Evolutionary conservation across 176 grass and related monocot species (phyloP).

Genomic region (Alloteropsis semialata): DNA sequence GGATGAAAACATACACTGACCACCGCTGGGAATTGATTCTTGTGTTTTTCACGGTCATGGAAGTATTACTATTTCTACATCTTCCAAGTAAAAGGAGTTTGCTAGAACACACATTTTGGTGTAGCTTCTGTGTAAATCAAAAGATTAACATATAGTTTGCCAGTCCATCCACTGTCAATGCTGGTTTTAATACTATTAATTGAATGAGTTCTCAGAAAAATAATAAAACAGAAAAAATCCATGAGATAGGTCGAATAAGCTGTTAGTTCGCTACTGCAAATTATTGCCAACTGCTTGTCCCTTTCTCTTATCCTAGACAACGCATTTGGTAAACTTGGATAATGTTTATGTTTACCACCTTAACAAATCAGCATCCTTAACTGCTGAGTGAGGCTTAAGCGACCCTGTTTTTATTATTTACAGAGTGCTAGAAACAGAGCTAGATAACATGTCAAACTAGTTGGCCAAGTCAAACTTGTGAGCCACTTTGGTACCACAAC

Average conservation of each 20-base stretch:
- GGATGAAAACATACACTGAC: conserved; percentile 10
- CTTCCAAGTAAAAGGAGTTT: background rate
- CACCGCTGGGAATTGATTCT: background rate
- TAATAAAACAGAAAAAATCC: background rate
- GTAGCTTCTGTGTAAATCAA: background rate
- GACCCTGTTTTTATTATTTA: conserved; percentile 5
- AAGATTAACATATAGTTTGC: background rate
- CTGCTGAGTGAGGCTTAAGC: conserved; percentile 16
- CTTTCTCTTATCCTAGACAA: conserved; percentile 18
- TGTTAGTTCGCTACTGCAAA: background rate
- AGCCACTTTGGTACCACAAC: conserved; percentile 25
- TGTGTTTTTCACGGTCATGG: background rate
- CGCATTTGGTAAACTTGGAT: conserved; percentile 15
- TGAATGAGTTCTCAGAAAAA: background rate
- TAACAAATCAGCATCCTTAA: conserved; percentile 20
- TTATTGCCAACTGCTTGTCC: conserved; percentile 12
- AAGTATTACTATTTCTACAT: background rate
- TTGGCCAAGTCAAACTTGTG: conserved; percentile 19
- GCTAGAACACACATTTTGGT: background rate
- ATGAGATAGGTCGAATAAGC: background rate
- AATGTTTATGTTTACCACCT: background rate
- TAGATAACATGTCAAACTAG: conserved; percentile 20
- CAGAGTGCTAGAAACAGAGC: conserved; percentile 1
- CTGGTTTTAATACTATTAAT: background rate
- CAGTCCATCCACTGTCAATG: background rate